These are phyloP conservation scores for Candida freyschussii DNA, from an alignment of 1,139 yeast genomes.

Conservation along the genomic window DNA sequence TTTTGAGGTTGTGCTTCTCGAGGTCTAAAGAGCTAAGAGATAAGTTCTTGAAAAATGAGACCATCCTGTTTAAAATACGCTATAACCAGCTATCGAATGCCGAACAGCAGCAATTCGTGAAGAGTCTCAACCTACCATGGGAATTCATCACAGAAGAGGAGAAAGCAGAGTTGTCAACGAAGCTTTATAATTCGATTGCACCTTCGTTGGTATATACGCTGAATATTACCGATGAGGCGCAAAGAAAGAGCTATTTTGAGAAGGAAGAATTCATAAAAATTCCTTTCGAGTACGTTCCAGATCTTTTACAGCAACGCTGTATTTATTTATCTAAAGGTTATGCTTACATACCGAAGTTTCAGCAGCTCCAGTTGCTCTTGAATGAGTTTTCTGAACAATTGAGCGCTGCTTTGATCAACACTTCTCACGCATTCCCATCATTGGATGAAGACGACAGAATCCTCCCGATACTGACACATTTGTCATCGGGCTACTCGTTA, in stretches of 20 bases:
- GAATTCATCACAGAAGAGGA: constrained; percentile 63
- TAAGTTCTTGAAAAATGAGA: constrained; percentile 74
- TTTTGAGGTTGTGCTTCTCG: constrained; percentile 83
- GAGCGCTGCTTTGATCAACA: constrained; percentile 48
- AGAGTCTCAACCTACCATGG: constrained; percentile 63
- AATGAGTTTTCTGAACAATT: constrained; percentile 61
- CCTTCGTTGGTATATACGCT: constrained; percentile 29
- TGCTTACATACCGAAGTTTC: constrained; percentile 81
- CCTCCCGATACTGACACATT: constrained; percentile 73
- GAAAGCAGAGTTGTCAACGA: constrained; percentile 43
- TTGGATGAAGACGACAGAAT: constrained; percentile 90
- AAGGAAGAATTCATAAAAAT: constrained; percentile 70
- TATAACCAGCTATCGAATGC: constrained; percentile 56
- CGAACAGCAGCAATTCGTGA: constrained; percentile 73
- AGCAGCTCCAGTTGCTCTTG: constrained; percentile 66
- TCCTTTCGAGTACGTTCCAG: constrained; percentile 82
- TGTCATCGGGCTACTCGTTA: constrained; percentile 68
- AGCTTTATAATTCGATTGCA: constrained; percentile 47
- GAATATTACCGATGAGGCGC: constrained; percentile 31
- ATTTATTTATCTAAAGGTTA: constrained; percentile 63
- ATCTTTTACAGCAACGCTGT: constrained; percentile 63
- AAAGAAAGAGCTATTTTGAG: constrained; percentile 34
- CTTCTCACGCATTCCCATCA: constrained; percentile 77
- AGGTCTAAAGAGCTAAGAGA: constrained; percentile 80
- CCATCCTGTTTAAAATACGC: constrained; percentile 67